A percentile compares a stretch with the other conserved stretches of the same genome.
These are phyloP conservation scores for Colletotrichum sp. DNA, from an alignment of 2,329 filamentous ascomycete species.

Conservation along the genomic window DNA sequence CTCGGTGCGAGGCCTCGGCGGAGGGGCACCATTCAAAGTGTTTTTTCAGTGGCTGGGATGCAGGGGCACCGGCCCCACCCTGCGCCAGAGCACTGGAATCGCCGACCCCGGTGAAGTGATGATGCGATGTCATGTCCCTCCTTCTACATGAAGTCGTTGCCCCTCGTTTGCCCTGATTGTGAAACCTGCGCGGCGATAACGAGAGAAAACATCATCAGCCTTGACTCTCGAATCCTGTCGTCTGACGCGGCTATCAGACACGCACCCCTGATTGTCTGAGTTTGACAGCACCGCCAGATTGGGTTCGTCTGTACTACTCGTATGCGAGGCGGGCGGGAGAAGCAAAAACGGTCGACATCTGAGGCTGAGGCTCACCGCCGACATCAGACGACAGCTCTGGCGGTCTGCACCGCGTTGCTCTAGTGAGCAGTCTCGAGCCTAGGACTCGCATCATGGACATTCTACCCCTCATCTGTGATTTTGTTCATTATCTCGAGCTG, in stretches of 20 bases:
- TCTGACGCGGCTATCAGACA: background rate
- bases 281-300: background rate
- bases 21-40: background rate
- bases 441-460: background rate
- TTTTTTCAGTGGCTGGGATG: constrained; percentile 14
- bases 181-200: background rate
- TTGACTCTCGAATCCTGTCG: background rate
- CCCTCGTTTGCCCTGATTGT: background rate
- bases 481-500: background rate
- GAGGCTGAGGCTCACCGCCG: constrained; percentile 1
- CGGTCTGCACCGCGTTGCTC: background rate
- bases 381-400: background rate
- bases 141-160: background rate
- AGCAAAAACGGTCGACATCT: background rate
- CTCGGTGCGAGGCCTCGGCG: background rate
- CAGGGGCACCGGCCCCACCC: background rate
- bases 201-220: background rate
- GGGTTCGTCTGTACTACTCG: background rate
- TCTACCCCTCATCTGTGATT: background rate
- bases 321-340: background rate
- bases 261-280: background rate
- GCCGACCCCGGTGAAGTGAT: background rate
- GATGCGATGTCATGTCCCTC: background rate
- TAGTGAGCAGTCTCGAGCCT: background rate
- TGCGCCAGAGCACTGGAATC: background rate